These are phyloP conservation scores for Pontederia crassipes DNA, from an alignment of 176 grass and related monocot genomes.

Conservation along the genomic window DNA sequence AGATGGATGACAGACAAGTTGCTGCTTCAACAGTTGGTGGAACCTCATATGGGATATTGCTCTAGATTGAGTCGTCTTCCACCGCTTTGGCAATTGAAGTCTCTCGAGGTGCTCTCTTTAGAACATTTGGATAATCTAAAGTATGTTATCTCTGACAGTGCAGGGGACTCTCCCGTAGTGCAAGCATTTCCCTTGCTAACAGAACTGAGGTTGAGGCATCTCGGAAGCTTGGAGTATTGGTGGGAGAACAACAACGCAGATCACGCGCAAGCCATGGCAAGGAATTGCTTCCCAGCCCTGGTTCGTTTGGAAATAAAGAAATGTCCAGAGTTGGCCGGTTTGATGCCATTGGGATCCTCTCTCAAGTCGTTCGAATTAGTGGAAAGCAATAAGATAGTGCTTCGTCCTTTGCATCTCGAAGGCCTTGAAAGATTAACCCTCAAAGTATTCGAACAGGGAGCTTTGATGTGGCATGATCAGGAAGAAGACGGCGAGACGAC, in stretches of 20 bases:
- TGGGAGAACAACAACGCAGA: neutral
- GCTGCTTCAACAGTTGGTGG: slow-evolving; percentile 5
- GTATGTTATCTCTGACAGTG: too few species aligned
- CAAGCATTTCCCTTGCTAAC: neutral
- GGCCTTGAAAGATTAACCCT: too few species aligned
- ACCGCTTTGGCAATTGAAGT: slow-evolving; percentile 15
- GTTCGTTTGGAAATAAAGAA: neutral
- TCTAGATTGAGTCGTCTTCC: slow-evolving; percentile 1
- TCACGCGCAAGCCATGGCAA: neutral
- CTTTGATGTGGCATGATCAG: too few species aligned
- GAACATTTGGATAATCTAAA: too few species aligned
- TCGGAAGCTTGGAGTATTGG: neutral
- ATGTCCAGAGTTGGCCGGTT: too few species aligned
- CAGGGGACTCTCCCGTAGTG: neutral
- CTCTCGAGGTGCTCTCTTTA: neutral
- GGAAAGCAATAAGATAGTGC: too few species aligned
- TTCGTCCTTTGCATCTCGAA: too few species aligned
- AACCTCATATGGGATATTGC: neutral
- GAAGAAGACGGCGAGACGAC: too few species aligned
- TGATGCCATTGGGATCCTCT: too few species aligned
- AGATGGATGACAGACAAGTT: slow-evolving; percentile 6
- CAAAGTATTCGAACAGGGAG: too few species aligned
- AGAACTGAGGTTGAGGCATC: neutral
- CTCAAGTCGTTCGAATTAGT: too few species aligned
- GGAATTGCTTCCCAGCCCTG: neutral